Conservation (phyloP, 2,329 filamentous ascomycete genomes). For the Botrytis sinoallii region DNA sequence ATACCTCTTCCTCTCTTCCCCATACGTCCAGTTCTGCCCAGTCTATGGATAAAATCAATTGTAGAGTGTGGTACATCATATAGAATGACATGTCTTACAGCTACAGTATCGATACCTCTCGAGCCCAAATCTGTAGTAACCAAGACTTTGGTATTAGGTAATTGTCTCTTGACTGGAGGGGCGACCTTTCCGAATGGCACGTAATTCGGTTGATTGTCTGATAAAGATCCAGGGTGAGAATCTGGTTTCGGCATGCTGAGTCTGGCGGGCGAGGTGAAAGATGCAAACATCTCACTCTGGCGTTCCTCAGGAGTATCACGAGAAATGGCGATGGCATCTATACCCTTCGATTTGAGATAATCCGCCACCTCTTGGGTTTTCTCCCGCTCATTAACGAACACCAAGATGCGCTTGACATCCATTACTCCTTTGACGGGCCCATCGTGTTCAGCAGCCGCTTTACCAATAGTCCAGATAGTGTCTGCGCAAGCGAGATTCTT, state of each 20-base stretch:
- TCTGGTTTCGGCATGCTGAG: slow-evolving; percentile 5
- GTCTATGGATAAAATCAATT: slow-evolving; percentile 95
- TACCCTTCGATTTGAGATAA: slow-evolving; percentile 79
- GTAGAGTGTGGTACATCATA: slow-evolving; percentile 98
- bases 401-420: slow-evolving; percentile 79
- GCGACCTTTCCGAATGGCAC: slow-evolving; percentile 32
- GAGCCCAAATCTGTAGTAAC: slow-evolving; percentile 93
- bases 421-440: slow-evolving; percentile 53
- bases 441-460: slow-evolving; percentile 62
- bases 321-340: slow-evolving; percentile 81
- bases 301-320: slow-evolving; percentile 78
- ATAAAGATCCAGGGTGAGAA: slow-evolving; percentile 42
- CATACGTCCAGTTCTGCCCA: slow-evolving; percentile 91
- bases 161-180: slow-evolving; percentile 34
- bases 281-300: slow-evolving; percentile 70
- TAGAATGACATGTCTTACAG: slow-evolving; percentile 85
- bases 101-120: slow-evolving; percentile 88
- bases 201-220: slow-evolving; percentile 39
- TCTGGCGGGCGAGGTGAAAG: slow-evolving; percentile 55
- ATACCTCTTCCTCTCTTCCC: slow-evolving; percentile 84
- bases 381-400: slow-evolving; percentile 96
- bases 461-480: slow-evolving; percentile 89
- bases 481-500: slow-evolving; percentile 92
- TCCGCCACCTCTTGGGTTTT: slow-evolving; percentile 76
- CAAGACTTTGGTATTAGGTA: slow-evolving; percentile 82